A percentile compares a stretch with the other conserved stretches of the same genome.
These are phyloP conservation scores for Xylariaceae sp. DNA, from an alignment of 2,329 filamentous ascomycete genomes.

Conservation along the genomic window DNA sequence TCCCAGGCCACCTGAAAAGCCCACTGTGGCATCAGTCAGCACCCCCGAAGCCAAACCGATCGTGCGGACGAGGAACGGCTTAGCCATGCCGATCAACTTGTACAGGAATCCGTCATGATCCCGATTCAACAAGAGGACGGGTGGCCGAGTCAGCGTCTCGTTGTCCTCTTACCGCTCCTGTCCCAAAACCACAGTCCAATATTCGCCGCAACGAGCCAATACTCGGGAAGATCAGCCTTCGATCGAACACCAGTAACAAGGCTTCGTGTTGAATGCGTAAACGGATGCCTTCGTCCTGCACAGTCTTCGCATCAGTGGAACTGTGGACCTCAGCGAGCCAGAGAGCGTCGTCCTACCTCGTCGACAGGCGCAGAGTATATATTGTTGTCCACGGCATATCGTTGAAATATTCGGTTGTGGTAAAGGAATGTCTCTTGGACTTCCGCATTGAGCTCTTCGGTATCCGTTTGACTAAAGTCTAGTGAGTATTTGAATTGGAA, in stretches of 20 bases:
- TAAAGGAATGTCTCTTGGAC: constrained; percentile 53
- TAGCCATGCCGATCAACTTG: no score
- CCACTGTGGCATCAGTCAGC: no score
- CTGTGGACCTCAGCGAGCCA: no score
- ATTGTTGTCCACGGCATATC: constrained; percentile 55
- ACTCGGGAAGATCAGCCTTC: constrained; percentile 62
- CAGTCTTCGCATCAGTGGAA: no score
- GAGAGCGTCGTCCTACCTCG: constrained; percentile 36
- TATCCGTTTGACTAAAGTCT: constrained; percentile 31
- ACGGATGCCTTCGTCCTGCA: constrained; percentile 59
- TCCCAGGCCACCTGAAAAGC: constrained; percentile 59
- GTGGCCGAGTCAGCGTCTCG: constrained; percentile 1
- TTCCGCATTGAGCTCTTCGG: constrained; percentile 41
- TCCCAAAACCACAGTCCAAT: constrained; percentile 66
- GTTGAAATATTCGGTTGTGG: constrained; percentile 59
- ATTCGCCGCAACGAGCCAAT: constrained; percentile 49
- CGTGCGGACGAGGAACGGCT: no score
- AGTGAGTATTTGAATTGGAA: constrained; percentile 14
- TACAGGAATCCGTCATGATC: no score
- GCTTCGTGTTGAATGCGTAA: constrained; percentile 57
- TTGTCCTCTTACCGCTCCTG: constrained; percentile 36
- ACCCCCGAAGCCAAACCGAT: no score
- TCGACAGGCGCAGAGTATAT: constrained; percentile 64
- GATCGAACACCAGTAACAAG: constrained; percentile 57
- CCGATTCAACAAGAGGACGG: no score